Conservation (phyloP, 805 yeast genomes). For the Ogataea trehaloabstinens region DNA sequence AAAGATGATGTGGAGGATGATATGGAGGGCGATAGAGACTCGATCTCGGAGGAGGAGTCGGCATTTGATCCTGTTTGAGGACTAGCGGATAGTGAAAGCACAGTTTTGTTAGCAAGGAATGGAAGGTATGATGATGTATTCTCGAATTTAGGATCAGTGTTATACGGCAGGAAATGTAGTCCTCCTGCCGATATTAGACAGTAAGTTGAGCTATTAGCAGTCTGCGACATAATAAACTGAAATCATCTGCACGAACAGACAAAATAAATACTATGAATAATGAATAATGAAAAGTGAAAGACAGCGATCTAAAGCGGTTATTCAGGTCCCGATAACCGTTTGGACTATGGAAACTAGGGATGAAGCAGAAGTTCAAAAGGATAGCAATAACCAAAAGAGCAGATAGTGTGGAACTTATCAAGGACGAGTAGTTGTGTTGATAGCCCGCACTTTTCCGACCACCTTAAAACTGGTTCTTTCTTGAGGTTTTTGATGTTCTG, state of each 20-base stretch:
- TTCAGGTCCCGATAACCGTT: too few relatives aligned
- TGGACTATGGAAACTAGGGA: too few relatives aligned
- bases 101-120: slow-evolving; percentile 26
- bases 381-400: too few relatives aligned
- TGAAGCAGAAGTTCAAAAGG: too few relatives aligned
- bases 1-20: slow-evolving; percentile 9
- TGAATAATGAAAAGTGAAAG: too few relatives aligned
- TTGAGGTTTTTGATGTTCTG: too few relatives aligned
- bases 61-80: slow-evolving; percentile 12
- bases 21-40: slow-evolving; percentile 11
- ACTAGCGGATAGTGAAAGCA: slow-evolving; percentile 22
- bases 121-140: slow-evolving; percentile 16
- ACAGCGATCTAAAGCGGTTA: too few relatives aligned
- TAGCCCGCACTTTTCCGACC: too few relatives aligned
- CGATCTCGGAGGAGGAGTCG: slow-evolving; percentile 12
- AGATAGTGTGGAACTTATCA: too few relatives aligned
- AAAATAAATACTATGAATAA: too few relatives aligned
- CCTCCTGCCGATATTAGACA: slow-evolving; percentile 30
- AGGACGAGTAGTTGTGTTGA: too few relatives aligned
- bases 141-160: slow-evolving; percentile 6
- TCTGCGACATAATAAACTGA: neutral
- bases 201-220: slow-evolving; percentile 16
- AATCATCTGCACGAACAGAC: neutral
- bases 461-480: too few relatives aligned
- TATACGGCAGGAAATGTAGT: slow-evolving; percentile 27